Evolutionary conservation across 257 asterid genomes (phyloP).

Genomic region (Solanum microdontum): DNA sequence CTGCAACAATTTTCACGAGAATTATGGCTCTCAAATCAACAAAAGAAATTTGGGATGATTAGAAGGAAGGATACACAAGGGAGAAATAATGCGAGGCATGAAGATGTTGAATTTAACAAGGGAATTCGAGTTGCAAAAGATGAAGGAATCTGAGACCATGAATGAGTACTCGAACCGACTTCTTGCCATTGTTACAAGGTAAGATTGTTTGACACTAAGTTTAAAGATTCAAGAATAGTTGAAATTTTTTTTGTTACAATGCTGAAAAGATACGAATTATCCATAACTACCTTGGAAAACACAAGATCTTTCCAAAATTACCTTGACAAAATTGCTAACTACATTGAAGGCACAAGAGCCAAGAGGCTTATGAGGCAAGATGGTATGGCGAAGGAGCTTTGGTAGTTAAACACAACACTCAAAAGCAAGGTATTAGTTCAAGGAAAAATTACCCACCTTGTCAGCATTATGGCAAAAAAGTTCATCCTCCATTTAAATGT

Average conservation of each 20-base stretch:
- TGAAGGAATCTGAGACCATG: not conserved
- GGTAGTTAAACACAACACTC: not conserved
- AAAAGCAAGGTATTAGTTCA: not conserved
- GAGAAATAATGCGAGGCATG: not conserved
- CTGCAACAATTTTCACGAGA: not conserved
- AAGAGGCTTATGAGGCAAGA: not conserved
- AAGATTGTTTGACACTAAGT: not conserved
- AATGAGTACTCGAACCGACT: not conserved
- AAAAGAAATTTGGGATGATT: too few relatives aligned
- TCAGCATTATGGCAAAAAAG: not conserved
- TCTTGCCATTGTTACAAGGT: not conserved
- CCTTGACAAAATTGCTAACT: not conserved
- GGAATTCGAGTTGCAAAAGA: not conserved
- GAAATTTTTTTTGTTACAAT: not conserved
- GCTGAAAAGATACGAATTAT: not conserved
- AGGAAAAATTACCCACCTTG: not conserved
- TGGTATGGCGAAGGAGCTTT: not conserved
- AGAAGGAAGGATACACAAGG: not conserved
- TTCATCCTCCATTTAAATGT: not conserved
- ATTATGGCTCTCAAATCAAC: not conserved
- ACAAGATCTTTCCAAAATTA: not conserved
- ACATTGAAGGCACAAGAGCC: not conserved
- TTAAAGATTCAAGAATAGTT: not conserved
- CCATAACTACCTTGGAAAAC: not conserved
- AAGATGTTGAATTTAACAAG: not conserved